Conservation (phyloP, 306 rosid genomes). For the Sechiopsis laciniata region DNA sequence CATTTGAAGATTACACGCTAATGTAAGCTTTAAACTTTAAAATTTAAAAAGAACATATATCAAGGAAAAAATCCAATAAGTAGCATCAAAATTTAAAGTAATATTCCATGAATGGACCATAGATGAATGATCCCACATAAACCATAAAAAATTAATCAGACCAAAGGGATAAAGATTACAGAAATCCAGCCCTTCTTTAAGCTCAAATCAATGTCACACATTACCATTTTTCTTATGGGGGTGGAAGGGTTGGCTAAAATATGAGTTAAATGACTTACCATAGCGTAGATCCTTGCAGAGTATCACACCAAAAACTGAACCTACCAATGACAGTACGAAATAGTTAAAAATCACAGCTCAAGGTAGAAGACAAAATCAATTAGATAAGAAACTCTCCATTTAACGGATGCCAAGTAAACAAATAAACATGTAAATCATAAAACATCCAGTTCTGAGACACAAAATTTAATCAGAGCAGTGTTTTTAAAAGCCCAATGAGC, state of each 20-base stretch:
- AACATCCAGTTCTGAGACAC: background rate
- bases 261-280: constrained; percentile 13
- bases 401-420: background rate
- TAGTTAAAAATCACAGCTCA: constrained; percentile 9
- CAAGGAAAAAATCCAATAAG: background rate
- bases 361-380: background rate
- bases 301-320: constrained; percentile 4
- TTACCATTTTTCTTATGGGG: background rate
- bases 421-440: background rate
- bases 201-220: background rate
- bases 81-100: background rate
- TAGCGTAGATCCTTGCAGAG: background rate
- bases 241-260: background rate
- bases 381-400: constrained; percentile 2
- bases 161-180: background rate
- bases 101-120: background rate
- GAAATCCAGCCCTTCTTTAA: background rate
- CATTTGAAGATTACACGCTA: background rate
- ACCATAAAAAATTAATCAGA: background rate
- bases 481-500: no score
- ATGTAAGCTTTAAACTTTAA: background rate
- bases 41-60: background rate
- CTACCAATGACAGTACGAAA: background rate
- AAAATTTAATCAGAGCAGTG: background rate
- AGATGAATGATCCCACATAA: background rate